Evolutionary conservation across 495 filamentous ascomycete genomes (phyloP).

Genomic region (Talaromyces nanjingensis): DNA sequence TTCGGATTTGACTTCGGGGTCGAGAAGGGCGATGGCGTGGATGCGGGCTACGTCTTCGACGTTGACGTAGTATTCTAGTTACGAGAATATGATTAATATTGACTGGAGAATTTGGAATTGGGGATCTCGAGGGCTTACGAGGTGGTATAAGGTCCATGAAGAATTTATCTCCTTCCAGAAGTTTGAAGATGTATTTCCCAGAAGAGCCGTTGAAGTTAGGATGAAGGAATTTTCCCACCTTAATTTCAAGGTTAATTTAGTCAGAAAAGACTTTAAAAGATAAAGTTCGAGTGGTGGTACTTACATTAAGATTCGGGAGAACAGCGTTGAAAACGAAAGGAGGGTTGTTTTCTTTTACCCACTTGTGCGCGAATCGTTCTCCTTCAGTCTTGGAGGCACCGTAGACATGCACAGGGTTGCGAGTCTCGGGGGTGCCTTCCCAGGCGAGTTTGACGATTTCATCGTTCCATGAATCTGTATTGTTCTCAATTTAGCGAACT

Average conservation of each 20-base stretch:
- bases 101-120: too few relatives aligned
- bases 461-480: conserved; percentile 39
- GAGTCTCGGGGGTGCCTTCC: conserved; percentile 10
- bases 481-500: background rate
- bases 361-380: conserved; percentile 48
- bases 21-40: conserved; percentile 39
- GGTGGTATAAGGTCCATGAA: conserved; percentile 8
- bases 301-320: conserved; percentile 36
- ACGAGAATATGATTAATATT: too few relatives aligned
- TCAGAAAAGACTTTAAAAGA: too few relatives aligned
- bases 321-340: conserved; percentile 43
- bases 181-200: conserved; percentile 13
- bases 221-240: conserved; percentile 26
- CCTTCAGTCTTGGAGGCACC: conserved; percentile 46
- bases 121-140: conserved; percentile 15
- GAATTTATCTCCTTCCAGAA: conserved; percentile 20
- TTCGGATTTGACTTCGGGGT: conserved; percentile 30
- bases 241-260: background rate
- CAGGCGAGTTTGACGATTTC: conserved; percentile 34
- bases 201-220: conserved; percentile 19
- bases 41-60: conserved; percentile 43
- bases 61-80: conserved; percentile 36
- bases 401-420: conserved; percentile 38
- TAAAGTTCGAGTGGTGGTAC: conserved; percentile 4
- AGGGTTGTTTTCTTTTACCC: conserved; percentile 40